phyloP scores from a whole-genome alignment of 106 monocot genomes.

The Agapanthus africanus region DNA sequence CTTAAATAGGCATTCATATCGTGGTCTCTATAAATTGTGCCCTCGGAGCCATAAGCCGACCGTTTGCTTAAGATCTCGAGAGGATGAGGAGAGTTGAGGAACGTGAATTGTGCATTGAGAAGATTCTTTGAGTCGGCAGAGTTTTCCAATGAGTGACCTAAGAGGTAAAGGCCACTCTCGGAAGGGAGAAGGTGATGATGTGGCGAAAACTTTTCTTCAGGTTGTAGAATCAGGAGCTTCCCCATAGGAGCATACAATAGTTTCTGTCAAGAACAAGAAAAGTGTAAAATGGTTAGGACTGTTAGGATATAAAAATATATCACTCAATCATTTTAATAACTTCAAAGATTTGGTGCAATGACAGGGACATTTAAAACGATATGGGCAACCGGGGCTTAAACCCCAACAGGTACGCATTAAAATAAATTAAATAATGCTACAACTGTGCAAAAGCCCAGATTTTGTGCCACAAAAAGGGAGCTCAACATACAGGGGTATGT shows the following conservation, averaged over 20 bases:
- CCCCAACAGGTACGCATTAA: no score
- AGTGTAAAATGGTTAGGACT: not conserved
- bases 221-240: conserved; percentile 77
- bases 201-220: conserved; percentile 71
- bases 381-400: no score
- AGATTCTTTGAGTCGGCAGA: conserved; percentile 23
- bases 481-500: no score
- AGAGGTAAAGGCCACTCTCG: conserved; percentile 58
- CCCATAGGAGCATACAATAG: conserved; percentile 78
- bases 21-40: conserved; percentile 64
- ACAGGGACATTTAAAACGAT: no score
- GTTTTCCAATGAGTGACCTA: conserved; percentile 22
- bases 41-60: conserved; percentile 63
- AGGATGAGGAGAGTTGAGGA: conserved; percentile 91
- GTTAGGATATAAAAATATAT: no score
- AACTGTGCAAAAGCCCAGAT: no score
- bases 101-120: conserved; percentile 45
- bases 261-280: conserved; percentile 38
- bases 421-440: no score
- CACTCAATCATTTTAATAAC: no score
- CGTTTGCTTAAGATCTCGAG: conserved; percentile 76
- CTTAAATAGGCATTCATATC: conserved; percentile 64
- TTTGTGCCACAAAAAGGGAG: no score
- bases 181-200: conserved; percentile 75
- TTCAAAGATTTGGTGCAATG: no score